Base-by-base conservation (phyloP, 441 rosid species). In the Hura crepitans region DNA sequence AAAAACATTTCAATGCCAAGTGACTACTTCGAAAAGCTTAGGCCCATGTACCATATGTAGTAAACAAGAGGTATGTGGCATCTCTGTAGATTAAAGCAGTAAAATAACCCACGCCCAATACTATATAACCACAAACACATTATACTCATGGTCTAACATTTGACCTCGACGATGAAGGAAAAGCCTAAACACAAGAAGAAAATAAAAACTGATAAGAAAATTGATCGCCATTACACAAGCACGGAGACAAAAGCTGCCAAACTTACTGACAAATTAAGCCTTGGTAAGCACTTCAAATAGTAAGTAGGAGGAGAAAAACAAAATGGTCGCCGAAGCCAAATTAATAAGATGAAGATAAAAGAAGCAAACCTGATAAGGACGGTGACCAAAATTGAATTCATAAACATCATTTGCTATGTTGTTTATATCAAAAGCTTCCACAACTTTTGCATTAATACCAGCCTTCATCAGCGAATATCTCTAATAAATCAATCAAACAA, bases 331-430 rank as follows among this genome's bases (percentile, higher is more conserved):
- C n/a, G 28, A 20, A 2, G 33, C 45, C 22, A 17, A 39, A 14
- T 5, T 4, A 42, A 37, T 3, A 17, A 15, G 25, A 11, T 12
- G 5, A 54, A 4, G 37, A 42, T 22, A 11, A 31, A 46, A 42
- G 13, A 62, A 25, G 11, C 66, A 50, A 69, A 91, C 98, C 98
- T 94, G 96, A 79, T 76, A 78, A 35, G 98, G 97, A 56, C 98
- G 97, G 69, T 90, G 93, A 15, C 92, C 88, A 62, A 94, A 92
- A 70, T 92, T 94, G 78, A 83, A 89, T 80, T 90, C 79, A 67
- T 94, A 94, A 31, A 86, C 97, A 75, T 94, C 99, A 76, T 92
- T 94, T 15, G 99, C 97, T 53, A 69, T 79, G 82, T 94, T 89
- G 70, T 92, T 94, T 51, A 94, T 89, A 72, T 94, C 99, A 72